A percentile compares a stretch with the other conserved stretches of the same genome.
Evolutionary conservation across 257 asterid species (phyloP).

Genomic region (Solanum ahanhuiri): DNA sequence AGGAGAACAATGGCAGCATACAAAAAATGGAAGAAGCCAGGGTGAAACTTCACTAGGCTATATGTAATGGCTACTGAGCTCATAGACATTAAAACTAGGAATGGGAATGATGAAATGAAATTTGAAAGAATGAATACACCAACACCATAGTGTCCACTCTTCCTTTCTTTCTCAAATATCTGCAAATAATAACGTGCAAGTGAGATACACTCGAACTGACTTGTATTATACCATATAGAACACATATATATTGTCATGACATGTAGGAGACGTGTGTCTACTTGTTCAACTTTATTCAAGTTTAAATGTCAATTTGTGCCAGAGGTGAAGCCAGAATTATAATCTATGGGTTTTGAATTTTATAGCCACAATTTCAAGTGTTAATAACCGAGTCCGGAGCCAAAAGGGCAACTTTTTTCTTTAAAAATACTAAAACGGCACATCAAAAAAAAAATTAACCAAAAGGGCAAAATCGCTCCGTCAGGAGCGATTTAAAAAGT

Average conservation of each 20-base stretch:
- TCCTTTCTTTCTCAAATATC: conserved; percentile 72
- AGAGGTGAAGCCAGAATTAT: no score
- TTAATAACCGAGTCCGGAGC: no score
- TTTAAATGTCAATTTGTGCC: no score
- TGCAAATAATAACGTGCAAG: conserved; percentile 9
- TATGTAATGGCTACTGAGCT: conserved; percentile 55
- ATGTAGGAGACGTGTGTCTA: not conserved
- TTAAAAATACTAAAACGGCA: no score
- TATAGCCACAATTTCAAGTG: no score
- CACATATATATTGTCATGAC: not conserved
- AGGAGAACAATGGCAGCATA: conserved; percentile 46
- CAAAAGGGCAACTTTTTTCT: no score
- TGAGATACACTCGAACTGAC: not conserved
- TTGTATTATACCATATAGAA: no score
- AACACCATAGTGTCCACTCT: conserved; percentile 77
- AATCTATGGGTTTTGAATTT: no score
- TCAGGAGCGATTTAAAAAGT: no score
- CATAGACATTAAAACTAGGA: conserved; percentile 44
- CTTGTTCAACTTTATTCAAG: no score
- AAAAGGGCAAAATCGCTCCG: no score
- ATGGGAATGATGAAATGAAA: conserved; percentile 74
- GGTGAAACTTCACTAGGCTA: conserved; percentile 52
- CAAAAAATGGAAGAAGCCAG: conserved; percentile 52
- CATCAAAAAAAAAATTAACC: no score
- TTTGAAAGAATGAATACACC: conserved; percentile 63